Percentiles rank a stretch among this genome's conserved stretches.
Conservation (phyloP, 1,284 basidiomycete genomes). For the Cutaneotrichosporon dermatis region DNA sequence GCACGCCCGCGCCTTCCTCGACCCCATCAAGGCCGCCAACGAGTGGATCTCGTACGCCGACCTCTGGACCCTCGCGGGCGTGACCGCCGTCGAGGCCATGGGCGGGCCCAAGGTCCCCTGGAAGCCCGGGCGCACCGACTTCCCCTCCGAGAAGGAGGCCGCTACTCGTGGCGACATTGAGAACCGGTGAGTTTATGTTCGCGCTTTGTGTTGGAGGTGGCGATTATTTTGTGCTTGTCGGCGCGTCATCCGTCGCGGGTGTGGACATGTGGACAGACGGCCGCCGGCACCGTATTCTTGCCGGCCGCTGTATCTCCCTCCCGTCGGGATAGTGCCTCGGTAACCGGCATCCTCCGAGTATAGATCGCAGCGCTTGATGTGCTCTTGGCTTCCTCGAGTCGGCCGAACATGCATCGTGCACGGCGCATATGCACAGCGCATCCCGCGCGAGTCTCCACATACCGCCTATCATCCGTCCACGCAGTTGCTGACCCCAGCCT, state of each 20-base stretch:
- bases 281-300: too few relatives aligned
- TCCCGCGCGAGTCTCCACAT: too few relatives aligned
- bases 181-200: constrained; percentile 21
- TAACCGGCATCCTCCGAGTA: too few relatives aligned
- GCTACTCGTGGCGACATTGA: constrained; percentile 47
- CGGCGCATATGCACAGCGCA: too few relatives aligned
- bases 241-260: too few relatives aligned
- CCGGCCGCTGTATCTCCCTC: too few relatives aligned
- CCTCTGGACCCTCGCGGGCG: constrained; percentile 52
- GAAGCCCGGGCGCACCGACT: constrained; percentile 53
- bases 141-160: constrained; percentile 45
- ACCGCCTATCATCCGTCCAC: background rate
- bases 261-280: too few relatives aligned
- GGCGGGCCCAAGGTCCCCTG: constrained; percentile 53
- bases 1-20: constrained; percentile 53
- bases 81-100: constrained; percentile 53
- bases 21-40: constrained; percentile 53
- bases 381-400: too few relatives aligned
- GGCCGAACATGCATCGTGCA: too few relatives aligned
- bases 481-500: constrained; percentile 23
- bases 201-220: background rate
- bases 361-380: too few relatives aligned
- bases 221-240: too few relatives aligned
- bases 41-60: constrained; percentile 55
- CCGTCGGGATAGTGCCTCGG: too few relatives aligned